These are phyloP conservation scores for Rhodocollybia butyracea DNA, from an alignment of 768 basidiomycete species.

Conservation along the genomic window DNA sequence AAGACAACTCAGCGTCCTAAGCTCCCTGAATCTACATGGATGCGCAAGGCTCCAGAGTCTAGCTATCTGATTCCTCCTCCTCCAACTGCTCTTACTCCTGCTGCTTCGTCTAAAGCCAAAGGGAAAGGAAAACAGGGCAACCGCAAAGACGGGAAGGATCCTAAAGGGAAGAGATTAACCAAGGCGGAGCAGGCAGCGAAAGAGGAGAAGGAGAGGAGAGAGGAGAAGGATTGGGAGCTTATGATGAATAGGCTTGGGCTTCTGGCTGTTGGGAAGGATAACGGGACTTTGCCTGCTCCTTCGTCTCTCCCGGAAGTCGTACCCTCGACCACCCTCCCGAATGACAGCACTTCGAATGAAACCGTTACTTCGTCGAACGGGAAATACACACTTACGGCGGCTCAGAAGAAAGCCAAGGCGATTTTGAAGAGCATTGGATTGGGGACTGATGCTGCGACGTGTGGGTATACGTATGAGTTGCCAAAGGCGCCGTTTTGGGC, in stretches of 20 bases:
- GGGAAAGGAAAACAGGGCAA: not conserved
- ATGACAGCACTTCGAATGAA: too few relatives aligned
- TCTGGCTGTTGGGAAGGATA: too few relatives aligned
- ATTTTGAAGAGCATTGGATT: not conserved
- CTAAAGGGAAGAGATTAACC: too few relatives aligned
- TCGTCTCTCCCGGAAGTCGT: too few relatives aligned
- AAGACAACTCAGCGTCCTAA: not conserved
- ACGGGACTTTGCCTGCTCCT: too few relatives aligned
- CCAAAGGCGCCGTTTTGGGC: not conserved
- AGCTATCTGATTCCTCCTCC: not conserved
- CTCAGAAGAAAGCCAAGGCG: not conserved
- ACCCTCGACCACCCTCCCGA: too few relatives aligned
- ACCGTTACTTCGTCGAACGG: not conserved
- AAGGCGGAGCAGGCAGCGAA: not conserved
- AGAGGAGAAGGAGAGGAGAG: not conserved
- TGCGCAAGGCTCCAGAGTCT: not conserved
- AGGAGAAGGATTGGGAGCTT: too few relatives aligned
- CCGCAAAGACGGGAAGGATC: too few relatives aligned
- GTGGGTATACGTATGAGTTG: slow-evolving; percentile 7
- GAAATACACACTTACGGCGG: not conserved
- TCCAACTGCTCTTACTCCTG: not conserved
- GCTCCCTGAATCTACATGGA: not conserved
- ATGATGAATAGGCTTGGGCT: too few relatives aligned
- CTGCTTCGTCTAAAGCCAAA: not conserved
- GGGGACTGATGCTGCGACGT: not conserved